Conservation (phyloP, 768 basidiomycete genomes). For the Mrakia gelida region DNA sequence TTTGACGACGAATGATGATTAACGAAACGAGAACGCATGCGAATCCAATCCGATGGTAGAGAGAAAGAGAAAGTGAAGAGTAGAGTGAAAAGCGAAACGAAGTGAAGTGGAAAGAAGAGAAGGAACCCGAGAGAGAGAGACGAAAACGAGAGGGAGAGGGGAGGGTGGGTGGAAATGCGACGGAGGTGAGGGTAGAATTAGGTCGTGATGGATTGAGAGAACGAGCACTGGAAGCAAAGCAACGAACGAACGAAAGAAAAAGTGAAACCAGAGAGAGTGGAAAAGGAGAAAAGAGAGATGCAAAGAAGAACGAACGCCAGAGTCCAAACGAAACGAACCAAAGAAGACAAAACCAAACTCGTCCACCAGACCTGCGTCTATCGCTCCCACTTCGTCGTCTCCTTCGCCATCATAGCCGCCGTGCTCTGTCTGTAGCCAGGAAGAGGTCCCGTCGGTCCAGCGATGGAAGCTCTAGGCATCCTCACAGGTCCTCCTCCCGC, state of each 20-base stretch:
- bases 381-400: background rate
- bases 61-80: background rate
- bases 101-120: too few species aligned
- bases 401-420: background rate
- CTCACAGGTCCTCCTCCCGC: constrained; percentile 5
- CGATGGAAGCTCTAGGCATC: background rate
- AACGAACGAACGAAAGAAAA: too few species aligned
- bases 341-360: background rate
- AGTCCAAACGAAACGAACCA: background rate
- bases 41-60: background rate
- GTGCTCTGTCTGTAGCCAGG: background rate
- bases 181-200: too few species aligned
- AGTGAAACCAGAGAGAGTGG: too few species aligned
- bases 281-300: background rate
- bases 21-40: too few species aligned
- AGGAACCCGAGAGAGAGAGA: background rate
- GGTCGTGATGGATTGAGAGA: too few species aligned
- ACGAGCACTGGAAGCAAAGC: too few species aligned
- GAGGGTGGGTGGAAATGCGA: background rate
- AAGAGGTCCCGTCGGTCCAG: background rate
- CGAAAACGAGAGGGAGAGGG: background rate
- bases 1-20: background rate
- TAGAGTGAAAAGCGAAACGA: background rate
- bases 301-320: background rate
- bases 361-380: background rate